Conservation (phyloP, 1,139 yeast species). For the Scheffersomyces titani region DNA sequence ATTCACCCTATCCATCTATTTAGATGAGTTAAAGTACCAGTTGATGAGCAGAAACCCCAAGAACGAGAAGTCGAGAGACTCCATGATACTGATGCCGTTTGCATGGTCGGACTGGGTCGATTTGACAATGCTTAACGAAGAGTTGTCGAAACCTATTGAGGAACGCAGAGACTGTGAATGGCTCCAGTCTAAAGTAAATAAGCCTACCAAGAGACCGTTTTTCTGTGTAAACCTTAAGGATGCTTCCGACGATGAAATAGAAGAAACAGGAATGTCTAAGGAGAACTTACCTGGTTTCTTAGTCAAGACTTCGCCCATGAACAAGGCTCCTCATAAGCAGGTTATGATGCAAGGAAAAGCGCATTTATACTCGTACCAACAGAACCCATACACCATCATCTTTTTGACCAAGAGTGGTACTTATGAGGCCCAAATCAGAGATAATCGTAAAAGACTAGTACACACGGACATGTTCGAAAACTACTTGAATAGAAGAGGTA, state of each 20-base stretch:
- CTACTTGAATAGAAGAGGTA: constrained; percentile 21
- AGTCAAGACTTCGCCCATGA: constrained; percentile 27
- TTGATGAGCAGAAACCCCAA: constrained; percentile 16
- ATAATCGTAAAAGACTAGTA: constrained; percentile 22
- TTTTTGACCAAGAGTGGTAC: constrained; percentile 19
- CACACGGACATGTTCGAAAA: constrained; percentile 27
- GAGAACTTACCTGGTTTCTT: constrained; percentile 27
- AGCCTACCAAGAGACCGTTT: constrained; percentile 25
- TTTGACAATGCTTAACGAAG: constrained; percentile 16
- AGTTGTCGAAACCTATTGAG: constrained; percentile 11
- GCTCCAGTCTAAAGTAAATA: constrained; percentile 24
- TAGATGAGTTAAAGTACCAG: constrained; percentile 22
- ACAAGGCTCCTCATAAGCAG: constrained; percentile 29
- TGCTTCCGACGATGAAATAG: constrained; percentile 14
- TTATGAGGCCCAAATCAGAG: constrained; percentile 15
- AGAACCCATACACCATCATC: constrained; percentile 17
- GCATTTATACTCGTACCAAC: constrained; percentile 18
- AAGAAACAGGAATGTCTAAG: constrained; percentile 12
- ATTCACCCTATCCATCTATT: constrained; percentile 23
- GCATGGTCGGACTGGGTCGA: constrained; percentile 38
- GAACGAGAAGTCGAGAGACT: constrained; percentile 12
- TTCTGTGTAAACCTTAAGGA: constrained; percentile 18
- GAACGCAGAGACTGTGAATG: constrained; percentile 19
- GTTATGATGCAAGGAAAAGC: constrained; percentile 31
- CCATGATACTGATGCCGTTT: constrained; percentile 18